These are phyloP conservation scores for Artemisia princeps DNA, from an alignment of 140 eudicot species.

Conservation along the genomic window DNA sequence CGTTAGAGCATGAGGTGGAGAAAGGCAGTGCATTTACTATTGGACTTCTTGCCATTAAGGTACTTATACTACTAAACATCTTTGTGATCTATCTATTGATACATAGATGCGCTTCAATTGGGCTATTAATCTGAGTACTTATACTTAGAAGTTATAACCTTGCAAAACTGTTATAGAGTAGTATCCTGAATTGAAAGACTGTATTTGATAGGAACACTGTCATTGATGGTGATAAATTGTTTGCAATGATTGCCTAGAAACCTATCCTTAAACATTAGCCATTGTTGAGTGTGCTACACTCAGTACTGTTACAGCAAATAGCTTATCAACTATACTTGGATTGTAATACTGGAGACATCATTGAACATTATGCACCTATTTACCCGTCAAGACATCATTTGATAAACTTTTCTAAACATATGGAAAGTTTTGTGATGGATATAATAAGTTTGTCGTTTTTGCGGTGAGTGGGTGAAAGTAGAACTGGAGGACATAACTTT, in stretches of 20 bases:
- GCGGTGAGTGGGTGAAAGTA: too few relatives aligned
- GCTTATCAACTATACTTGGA: neutral
- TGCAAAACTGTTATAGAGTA: constrained; percentile 14
- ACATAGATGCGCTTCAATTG: neutral
- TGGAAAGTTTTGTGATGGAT: too few relatives aligned
- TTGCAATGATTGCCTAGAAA: neutral
- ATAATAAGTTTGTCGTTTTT: too few relatives aligned
- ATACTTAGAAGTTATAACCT: constrained; percentile 2
- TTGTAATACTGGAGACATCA: too few relatives aligned
- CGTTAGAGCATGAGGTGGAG: constrained; percentile 76
- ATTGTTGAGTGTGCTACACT: neutral
- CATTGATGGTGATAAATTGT: neutral
- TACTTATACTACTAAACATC: constrained; percentile 19
- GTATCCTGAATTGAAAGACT: neutral
- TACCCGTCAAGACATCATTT: too few relatives aligned
- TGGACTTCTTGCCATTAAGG: constrained; percentile 85
- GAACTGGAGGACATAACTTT: too few relatives aligned
- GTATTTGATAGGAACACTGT: neutral
- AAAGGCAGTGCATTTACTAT: constrained; percentile 83
- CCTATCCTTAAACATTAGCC: neutral
- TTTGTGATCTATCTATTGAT: neutral
- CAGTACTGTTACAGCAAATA: neutral
- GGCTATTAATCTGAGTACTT: neutral
- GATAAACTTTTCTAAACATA: too few relatives aligned
- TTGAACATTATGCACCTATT: too few relatives aligned